Conservation (phyloP, 192 early-diverging fungal genomes). For the Dissophora globulifera region DNA sequence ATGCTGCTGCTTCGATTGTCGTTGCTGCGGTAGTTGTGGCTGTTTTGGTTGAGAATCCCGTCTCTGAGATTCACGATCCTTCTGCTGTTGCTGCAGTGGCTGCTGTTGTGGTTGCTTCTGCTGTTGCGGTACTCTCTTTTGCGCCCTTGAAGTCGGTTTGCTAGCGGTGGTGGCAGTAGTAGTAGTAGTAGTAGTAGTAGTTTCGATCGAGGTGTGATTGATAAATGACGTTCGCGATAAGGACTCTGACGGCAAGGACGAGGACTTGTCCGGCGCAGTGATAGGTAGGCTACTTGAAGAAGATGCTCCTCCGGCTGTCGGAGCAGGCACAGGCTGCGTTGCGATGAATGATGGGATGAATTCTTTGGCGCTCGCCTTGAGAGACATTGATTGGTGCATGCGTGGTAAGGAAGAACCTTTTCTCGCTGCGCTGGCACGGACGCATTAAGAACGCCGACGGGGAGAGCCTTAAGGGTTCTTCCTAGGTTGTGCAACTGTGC, state of each 20-base stretch:
- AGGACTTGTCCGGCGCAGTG: background rate
- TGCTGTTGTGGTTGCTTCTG: conserved; percentile 1
- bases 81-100: conserved; percentile 8
- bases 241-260: background rate
- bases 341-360: conserved; percentile 47
- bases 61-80: background rate
- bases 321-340: conserved; percentile 8
- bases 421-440: background rate
- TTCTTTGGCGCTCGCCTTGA: conserved; percentile 53
- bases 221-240: conserved; percentile 5
- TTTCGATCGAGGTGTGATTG: background rate
- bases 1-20: background rate
- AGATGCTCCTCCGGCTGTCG: conserved; percentile 12
- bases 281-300: too few relatives aligned
- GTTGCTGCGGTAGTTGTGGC: background rate
- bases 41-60: background rate
- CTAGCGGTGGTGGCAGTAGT: background rate
- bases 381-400: conserved; percentile 47
- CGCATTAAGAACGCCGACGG: too few relatives aligned
- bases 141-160: background rate
- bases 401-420: conserved; percentile 21
- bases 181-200: background rate
- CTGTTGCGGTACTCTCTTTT: background rate
- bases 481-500: too few relatives aligned
- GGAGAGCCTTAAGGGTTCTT: too few relatives aligned